Evolutionary conservation across 768 basidiomycete genomes (phyloP).

Genomic region (Ramaria sp.): DNA sequence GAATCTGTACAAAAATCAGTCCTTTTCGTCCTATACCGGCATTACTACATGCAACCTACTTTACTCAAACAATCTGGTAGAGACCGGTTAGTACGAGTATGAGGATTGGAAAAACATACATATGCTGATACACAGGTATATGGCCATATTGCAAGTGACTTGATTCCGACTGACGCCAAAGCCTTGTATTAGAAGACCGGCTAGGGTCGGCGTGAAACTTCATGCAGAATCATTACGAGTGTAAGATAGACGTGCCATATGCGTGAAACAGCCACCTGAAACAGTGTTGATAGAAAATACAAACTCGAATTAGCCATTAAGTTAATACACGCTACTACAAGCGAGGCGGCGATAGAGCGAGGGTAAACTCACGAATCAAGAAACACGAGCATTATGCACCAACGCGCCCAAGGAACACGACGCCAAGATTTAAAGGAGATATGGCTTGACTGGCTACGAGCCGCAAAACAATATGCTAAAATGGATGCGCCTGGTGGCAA

Average conservation of each 20-base stretch:
- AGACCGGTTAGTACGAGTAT: neutral
- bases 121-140: constrained; percentile 8
- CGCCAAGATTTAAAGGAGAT: constrained; percentile 3
- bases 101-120: neutral
- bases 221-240: neutral
- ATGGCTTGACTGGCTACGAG: neutral
- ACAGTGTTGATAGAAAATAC: neutral
- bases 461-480: constrained; percentile 6
- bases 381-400: constrained; percentile 7
- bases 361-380: constrained; percentile 6
- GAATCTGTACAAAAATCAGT: constrained; percentile 1
- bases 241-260: neutral
- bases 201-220: neutral
- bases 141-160: constrained; percentile 8
- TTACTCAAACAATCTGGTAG: constrained; percentile 8
- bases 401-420: constrained; percentile 7
- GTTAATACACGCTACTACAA: neutral
- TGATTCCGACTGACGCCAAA: neutral
- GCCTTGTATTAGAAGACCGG: constrained; percentile 6
- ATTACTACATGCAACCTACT: neutral
- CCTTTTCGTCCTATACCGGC: neutral
- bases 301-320: neutral
- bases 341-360: neutral
- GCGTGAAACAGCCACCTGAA: constrained; percentile 10
- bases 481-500: constrained; percentile 3